Percentiles rank a stretch among this genome's conserved stretches.
Conservation (phyloP, 2,329 filamentous ascomycete genomes). For the Trichoderma sp. region DNA sequence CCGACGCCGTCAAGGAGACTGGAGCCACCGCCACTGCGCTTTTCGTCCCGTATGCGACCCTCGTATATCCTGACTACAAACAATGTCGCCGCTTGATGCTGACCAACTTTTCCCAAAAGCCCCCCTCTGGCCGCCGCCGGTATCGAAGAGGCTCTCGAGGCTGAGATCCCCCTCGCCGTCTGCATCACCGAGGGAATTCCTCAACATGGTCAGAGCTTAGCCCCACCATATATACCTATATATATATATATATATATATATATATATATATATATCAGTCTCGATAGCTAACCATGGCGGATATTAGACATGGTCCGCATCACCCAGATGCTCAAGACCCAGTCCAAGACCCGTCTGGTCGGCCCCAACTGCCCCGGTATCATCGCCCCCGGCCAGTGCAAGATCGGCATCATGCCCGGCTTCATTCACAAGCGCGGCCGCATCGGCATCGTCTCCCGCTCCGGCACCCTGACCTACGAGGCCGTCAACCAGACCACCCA, state of each 20-base stretch:
- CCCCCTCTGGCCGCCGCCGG: constrained; percentile 88
- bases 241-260: constrained; percentile 12
- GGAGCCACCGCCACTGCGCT: constrained; percentile 90
- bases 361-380: constrained; percentile 98
- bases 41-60: constrained; percentile 79
- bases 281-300: constrained; percentile 8
- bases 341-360: constrained; percentile 94
- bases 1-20: constrained; percentile 85
- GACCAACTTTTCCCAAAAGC: constrained; percentile 50
- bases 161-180: constrained; percentile 92
- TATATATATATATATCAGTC: neutral
- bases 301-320: constrained; percentile 95
- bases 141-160: constrained; percentile 94
- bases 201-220: constrained; percentile 73
- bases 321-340: constrained; percentile 95
- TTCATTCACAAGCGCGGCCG: constrained; percentile 99
- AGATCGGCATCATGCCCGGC: constrained; percentile 99
- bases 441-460: constrained; percentile 97
- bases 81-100: constrained; percentile 20
- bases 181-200: constrained; percentile 98
- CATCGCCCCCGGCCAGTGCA: constrained; percentile 94
- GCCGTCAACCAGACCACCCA: constrained; percentile 99
- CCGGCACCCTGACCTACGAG: constrained; percentile 98
- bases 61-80: constrained; percentile 2
- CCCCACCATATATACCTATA: constrained; percentile 15